These are phyloP conservation scores for Urochloa ruziziensis DNA, from an alignment of 176 grass and related monocot genomes.

Conservation along the genomic window DNA sequence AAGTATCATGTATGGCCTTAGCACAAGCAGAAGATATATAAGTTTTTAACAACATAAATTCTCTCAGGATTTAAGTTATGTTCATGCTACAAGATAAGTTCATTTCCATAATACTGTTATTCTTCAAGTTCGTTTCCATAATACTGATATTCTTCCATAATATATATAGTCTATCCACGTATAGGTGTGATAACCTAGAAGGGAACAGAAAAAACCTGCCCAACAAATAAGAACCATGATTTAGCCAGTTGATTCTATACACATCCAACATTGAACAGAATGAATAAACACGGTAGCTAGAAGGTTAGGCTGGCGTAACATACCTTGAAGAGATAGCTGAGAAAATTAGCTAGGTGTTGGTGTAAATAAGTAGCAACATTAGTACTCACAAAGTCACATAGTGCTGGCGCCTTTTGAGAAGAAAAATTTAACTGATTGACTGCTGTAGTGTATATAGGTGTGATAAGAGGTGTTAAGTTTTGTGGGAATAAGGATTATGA, in stretches of 20 bases:
- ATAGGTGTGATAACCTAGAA: constrained; percentile 1
- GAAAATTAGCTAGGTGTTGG: not conserved
- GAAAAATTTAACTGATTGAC: constrained; percentile 20
- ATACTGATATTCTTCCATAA: not conserved
- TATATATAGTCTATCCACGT: not conserved
- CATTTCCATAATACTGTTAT: not conserved
- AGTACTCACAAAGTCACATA: not conserved
- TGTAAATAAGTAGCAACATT: not conserved
- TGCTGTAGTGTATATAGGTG: not conserved
- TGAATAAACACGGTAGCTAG: not conserved
- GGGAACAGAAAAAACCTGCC: not conserved
- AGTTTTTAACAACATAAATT: not conserved
- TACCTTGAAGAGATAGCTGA: constrained; percentile 12
- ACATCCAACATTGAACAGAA: not conserved
- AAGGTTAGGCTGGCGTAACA: constrained; percentile 12
- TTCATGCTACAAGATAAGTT: not conserved
- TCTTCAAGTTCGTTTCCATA: no score
- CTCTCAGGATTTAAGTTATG: not conserved
- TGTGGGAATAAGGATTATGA: not conserved
- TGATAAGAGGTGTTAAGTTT: not conserved
- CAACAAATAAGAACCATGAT: not conserved
- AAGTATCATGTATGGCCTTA: not conserved
- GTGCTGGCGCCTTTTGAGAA: constrained; percentile 2
- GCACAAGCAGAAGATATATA: not conserved
- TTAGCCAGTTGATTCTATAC: not conserved